phyloP scores from a whole-genome alignment of 2,329 filamentous ascomycete genomes.

The Emergomyces africanus region DNA sequence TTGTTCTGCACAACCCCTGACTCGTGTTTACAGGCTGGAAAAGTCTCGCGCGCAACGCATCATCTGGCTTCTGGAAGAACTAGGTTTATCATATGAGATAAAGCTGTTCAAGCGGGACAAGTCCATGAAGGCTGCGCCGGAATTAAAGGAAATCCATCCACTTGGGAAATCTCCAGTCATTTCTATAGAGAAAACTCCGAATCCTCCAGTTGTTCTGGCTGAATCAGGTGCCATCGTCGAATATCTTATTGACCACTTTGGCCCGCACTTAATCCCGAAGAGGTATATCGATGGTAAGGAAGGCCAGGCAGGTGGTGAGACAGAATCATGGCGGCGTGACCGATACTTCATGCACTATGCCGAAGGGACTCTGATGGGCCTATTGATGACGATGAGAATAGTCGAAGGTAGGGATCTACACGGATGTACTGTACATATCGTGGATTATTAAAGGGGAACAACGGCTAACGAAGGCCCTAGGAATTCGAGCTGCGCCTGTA shows the following conservation, averaged over 20 bases:
- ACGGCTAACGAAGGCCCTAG: constrained; percentile 13
- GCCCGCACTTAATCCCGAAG: constrained; percentile 37
- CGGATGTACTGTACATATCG: no score
- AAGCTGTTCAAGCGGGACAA: constrained; percentile 63
- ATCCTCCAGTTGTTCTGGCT: constrained; percentile 51
- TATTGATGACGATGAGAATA: constrained; percentile 53
- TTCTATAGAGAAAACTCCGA: constrained; percentile 42
- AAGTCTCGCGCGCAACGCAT: constrained; percentile 72
- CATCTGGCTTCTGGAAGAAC: constrained; percentile 75
- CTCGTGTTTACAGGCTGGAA: constrained; percentile 52
- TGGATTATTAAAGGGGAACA: neutral
- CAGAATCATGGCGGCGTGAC: constrained; percentile 47
- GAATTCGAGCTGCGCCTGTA: constrained; percentile 40
- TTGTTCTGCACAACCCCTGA: neutral
- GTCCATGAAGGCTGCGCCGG: constrained; percentile 54
- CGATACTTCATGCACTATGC: constrained; percentile 68
- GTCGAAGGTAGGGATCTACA: constrained; percentile 38
- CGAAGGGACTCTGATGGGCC: constrained; percentile 71
- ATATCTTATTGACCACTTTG: constrained; percentile 63
- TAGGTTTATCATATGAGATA: constrained; percentile 65
- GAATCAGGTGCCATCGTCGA: constrained; percentile 73
- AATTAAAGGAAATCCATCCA: constrained; percentile 66
- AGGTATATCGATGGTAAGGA: constrained; percentile 42
- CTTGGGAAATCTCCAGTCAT: constrained; percentile 80
- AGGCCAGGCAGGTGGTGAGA: constrained; percentile 44